Evolutionary conservation across 208 protist species (phyloP), one percentile per base, ranked within the genome.

Genomic region (Naegleria gruberi): DNA sequence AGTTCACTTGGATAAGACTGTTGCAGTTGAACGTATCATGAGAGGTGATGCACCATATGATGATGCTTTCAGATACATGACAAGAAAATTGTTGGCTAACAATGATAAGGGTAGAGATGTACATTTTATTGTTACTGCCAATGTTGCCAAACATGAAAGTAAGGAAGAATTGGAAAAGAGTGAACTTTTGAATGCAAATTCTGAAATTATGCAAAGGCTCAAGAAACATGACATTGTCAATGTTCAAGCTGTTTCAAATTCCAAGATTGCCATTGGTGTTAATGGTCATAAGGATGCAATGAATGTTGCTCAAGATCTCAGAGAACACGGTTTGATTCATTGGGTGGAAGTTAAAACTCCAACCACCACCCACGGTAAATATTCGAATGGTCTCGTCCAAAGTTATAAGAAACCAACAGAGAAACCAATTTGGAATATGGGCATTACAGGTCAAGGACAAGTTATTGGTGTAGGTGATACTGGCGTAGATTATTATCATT

Each of bases 391-490:
- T 77, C 8, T 77, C 1, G 30, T 77, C 34, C 65, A 77, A n/a
- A 77, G 65, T 37, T 77, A 77, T 77, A 77, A 37, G 17, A 77
- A 77, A n/a, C 65, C 65, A 37, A 37, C 30, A 37, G 65, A 77
- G 6, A 77, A 37, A 37, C 65, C 65, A 37, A 77, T 77, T 77
- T 77, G 65, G 65, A 37, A n/a, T 37, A 37, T 77, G 30, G 65
- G 65, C 23, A 17, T 97, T 73, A 93, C 95, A 46, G 96, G 96
- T 42, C 89, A 82, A 5, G 95, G 94, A 45, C 95, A 98, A 92
- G 91, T 98, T 40, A 92, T 97, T 90, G 93, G 91, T 19, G 91
- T 97, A n/a, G 94, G 94, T 17, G 96, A 98, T 92, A 96, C 94
- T 65, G 96, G 96, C 12, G 89, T 98, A 4, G 95, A 97, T 90